Conservation (phyloP, 2,329 filamentous ascomycete species). For the Elsinoe perseae region DNA sequence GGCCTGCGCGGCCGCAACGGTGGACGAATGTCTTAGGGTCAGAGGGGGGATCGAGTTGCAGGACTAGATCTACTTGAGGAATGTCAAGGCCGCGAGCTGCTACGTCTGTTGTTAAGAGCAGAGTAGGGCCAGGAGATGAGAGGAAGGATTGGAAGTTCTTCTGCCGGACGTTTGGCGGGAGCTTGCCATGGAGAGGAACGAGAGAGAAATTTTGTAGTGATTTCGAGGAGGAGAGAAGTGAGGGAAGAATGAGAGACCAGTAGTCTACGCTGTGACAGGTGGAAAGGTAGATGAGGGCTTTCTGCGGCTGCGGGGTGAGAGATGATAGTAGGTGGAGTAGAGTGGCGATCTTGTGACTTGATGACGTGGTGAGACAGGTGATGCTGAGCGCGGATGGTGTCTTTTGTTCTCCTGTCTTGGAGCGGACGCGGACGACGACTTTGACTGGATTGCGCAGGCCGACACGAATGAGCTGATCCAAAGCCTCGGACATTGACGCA, state of each 20-base stretch:
- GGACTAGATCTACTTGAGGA: slow-evolving; percentile 80
- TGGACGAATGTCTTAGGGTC: slow-evolving; percentile 80
- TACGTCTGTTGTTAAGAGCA: slow-evolving; percentile 88
- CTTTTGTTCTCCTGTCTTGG: slow-evolving; percentile 67
- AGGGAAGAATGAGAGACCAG: slow-evolving; percentile 71
- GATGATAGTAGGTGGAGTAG: slow-evolving; percentile 57
- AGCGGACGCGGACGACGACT: slow-evolving; percentile 86
- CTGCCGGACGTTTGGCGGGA: slow-evolving; percentile 75
- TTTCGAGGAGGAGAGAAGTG: slow-evolving; percentile 48
- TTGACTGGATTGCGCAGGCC: slow-evolving; percentile 91
- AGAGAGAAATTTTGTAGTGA: slow-evolving; percentile 33
- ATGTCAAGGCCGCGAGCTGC: slow-evolving; percentile 87
- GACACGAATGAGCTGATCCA: slow-evolving; percentile 85
- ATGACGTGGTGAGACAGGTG: slow-evolving; percentile 68
- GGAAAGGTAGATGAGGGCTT: slow-evolving; percentile 84
- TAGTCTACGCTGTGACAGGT: slow-evolving; percentile 95
- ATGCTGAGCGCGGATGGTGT: slow-evolving; percentile 92
- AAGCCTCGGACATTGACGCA: slow-evolving; percentile 90
- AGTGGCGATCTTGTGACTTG: slow-evolving; percentile 72
- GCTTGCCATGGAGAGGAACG: slow-evolving; percentile 84
- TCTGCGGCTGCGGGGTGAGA: slow-evolving; percentile 67
- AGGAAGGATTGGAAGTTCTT: slow-evolving; percentile 81
- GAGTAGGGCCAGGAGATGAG: slow-evolving; percentile 62
- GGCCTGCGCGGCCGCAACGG: slow-evolving; percentile 55
- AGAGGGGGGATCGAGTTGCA: slow-evolving; percentile 77